phyloP scores from a whole-genome alignment of 2,329 filamentous ascomycete genomes.

The Laburnicola sp. region DNA sequence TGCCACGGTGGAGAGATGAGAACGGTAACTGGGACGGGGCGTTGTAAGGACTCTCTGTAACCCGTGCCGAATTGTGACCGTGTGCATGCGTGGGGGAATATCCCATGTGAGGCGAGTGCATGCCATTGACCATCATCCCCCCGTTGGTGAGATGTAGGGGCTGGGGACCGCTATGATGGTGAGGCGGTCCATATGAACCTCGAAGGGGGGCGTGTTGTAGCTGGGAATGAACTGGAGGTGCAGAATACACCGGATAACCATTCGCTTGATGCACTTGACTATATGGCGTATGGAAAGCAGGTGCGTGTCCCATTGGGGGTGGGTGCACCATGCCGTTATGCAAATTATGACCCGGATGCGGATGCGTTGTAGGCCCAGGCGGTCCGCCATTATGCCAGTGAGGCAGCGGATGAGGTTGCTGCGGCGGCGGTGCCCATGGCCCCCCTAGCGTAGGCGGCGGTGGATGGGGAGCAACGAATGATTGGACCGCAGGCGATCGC shows the following conservation, averaged over 20 bases:
- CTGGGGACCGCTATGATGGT: slow-evolving; percentile 30
- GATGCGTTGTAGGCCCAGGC: slow-evolving; percentile 25
- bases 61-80: slow-evolving; percentile 38
- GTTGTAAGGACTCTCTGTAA: slow-evolving; percentile 41
- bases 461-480: slow-evolving; percentile 24
- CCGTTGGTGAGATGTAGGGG: slow-evolving; percentile 40
- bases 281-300: slow-evolving; percentile 40
- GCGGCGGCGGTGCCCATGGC: slow-evolving; percentile 13
- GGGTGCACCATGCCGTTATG: slow-evolving; percentile 38
- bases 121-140: slow-evolving; percentile 41
- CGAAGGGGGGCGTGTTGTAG: slow-evolving; percentile 34
- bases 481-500: slow-evolving; percentile 36
- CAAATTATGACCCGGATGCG: slow-evolving; percentile 27
- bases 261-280: slow-evolving; percentile 33
- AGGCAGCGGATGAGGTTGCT: slow-evolving; percentile 35
- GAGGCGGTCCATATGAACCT: slow-evolving; percentile 30
- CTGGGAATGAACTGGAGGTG: slow-evolving; percentile 33
- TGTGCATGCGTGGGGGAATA: slow-evolving; percentile 44
- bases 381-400: slow-evolving; percentile 36
- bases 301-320: slow-evolving; percentile 31
- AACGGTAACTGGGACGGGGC: slow-evolving; percentile 34
- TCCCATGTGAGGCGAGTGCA: slow-evolving; percentile 44
- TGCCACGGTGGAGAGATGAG: slow-evolving; percentile 35
- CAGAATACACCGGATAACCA: slow-evolving; percentile 40
- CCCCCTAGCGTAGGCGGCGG: slow-evolving; percentile 22